Evolutionary conservation across 139 green algal species (phyloP).

Genomic region (Chlorella sorokiniana): DNA sequence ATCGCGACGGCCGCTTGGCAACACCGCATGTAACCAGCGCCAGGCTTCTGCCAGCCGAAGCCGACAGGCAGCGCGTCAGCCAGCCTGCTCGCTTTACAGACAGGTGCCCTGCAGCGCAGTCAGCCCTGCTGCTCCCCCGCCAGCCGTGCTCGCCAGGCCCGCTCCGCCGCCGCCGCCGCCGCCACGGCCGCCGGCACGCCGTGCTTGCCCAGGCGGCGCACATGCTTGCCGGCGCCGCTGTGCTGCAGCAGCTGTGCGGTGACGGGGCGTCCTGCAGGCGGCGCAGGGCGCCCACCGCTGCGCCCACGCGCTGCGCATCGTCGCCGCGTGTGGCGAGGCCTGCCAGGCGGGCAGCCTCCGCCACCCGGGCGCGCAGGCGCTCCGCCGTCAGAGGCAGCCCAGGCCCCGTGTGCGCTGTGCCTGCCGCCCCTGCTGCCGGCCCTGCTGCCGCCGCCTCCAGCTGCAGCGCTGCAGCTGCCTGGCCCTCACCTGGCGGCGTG

Average conservation of each 20-base stretch:
- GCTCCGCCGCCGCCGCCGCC: constrained; percentile 3
- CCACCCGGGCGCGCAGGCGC: too few relatives aligned
- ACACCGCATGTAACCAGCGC: too few relatives aligned
- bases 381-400: too few relatives aligned
- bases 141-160: constrained; percentile 6
- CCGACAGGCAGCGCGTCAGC: too few relatives aligned
- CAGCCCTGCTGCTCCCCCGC: not conserved
- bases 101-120: too few relatives aligned
- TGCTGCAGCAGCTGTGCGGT: not conserved
- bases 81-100: not conserved
- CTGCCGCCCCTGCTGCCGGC: not conserved
- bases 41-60: too few relatives aligned
- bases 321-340: too few relatives aligned
- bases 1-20: too few relatives aligned
- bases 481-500: not conserved
- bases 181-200: not conserved
- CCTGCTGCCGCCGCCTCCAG: not conserved
- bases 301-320: not conserved
- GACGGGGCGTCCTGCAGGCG: not conserved
- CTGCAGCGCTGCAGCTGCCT: not conserved
- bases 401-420: too few relatives aligned
- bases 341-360: too few relatives aligned
- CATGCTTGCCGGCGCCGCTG: not conserved
- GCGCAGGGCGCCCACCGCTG: not conserved
- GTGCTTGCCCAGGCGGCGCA: constrained; percentile 16